These are phyloP conservation scores for Hyaloscypha hepaticicola DNA, from an alignment of 495 filamentous ascomycete genomes.

Conservation along the genomic window DNA sequence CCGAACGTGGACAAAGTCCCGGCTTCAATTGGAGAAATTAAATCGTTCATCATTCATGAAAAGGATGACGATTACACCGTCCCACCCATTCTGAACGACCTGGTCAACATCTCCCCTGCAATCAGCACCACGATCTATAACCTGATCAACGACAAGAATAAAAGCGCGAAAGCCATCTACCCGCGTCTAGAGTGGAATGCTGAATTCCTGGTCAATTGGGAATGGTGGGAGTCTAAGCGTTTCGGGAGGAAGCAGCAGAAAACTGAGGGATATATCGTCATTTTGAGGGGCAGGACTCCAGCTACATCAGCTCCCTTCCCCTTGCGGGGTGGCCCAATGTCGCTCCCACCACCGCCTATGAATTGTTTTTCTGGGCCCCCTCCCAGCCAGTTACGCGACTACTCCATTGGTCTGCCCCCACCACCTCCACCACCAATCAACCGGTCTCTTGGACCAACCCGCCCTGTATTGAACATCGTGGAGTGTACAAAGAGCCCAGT, in stretches of 20 bases:
- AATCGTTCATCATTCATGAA: background rate
- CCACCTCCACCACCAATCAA: background rate
- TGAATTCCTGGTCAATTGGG: background rate
- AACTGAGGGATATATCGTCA: constrained; percentile 4
- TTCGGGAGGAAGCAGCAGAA: background rate
- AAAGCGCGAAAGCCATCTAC: background rate
- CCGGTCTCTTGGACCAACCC: background rate
- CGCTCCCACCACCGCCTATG: too few species aligned
- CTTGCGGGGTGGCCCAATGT: background rate
- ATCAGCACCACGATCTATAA: background rate
- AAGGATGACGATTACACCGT: background rate
- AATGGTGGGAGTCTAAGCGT: background rate
- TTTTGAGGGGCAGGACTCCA: background rate
- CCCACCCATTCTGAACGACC: background rate
- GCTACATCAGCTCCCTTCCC: background rate
- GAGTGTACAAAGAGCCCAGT: background rate
- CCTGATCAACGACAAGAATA: background rate
- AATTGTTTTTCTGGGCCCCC: too few species aligned
- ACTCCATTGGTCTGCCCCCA: background rate
- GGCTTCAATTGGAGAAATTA: background rate
- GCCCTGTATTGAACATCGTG: background rate
- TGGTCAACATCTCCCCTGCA: background rate
- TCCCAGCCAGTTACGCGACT: background rate
- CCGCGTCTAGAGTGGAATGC: background rate
- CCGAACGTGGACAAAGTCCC: background rate